Evolutionary conservation across 371 early-diverging fungal species (phyloP).

Genomic region (Mucor irregularis): DNA sequence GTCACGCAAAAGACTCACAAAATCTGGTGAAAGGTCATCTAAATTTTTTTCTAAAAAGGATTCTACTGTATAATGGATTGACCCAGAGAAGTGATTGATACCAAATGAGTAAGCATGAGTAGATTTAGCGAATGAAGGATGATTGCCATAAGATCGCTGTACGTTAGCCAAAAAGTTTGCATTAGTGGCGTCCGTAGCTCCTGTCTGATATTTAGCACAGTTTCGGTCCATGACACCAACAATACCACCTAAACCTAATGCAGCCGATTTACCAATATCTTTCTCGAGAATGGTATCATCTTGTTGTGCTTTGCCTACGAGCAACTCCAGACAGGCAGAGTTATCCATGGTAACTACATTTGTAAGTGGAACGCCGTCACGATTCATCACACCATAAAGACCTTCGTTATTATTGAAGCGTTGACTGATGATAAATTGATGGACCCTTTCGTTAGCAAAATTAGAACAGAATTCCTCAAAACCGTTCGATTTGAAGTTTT

Average conservation of each 20-base stretch:
- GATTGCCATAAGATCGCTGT: slow-evolving; percentile 32
- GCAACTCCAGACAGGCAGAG: slow-evolving; percentile 61
- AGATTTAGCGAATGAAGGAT: slow-evolving; percentile 39
- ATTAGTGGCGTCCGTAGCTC: slow-evolving; percentile 42
- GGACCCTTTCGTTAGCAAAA: slow-evolving; percentile 82
- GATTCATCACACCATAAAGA: slow-evolving; percentile 24
- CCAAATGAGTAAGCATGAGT: slow-evolving; percentile 56
- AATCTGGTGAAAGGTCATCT: slow-evolving; percentile 74
- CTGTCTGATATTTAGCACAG: slow-evolving; percentile 36
- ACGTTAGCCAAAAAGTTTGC: slow-evolving; percentile 43
- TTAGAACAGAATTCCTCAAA: slow-evolving; percentile 85
- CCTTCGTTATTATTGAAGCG: slow-evolving; percentile 56
- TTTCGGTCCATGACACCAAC: slow-evolving; percentile 66
- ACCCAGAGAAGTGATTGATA: slow-evolving; percentile 68
- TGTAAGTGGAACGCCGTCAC: slow-evolving; percentile 47
- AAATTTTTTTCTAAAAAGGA: slow-evolving; percentile 70
- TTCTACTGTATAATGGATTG: slow-evolving; percentile 63
- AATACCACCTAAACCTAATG: slow-evolving; percentile 56
- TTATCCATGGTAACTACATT: slow-evolving; percentile 60
- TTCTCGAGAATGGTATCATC: slow-evolving; percentile 20
- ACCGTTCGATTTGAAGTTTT: slow-evolving; percentile 58
- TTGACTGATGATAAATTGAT: slow-evolving; percentile 72
- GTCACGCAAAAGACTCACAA: slow-evolving; percentile 72
- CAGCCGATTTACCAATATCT: slow-evolving; percentile 25
- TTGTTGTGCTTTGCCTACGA: slow-evolving; percentile 43